A percentile compares a stretch with the other conserved stretches of the same genome.
Conservation (phyloP, 139 green algal genomes). For the Ettlia oleoabundans region DNA sequence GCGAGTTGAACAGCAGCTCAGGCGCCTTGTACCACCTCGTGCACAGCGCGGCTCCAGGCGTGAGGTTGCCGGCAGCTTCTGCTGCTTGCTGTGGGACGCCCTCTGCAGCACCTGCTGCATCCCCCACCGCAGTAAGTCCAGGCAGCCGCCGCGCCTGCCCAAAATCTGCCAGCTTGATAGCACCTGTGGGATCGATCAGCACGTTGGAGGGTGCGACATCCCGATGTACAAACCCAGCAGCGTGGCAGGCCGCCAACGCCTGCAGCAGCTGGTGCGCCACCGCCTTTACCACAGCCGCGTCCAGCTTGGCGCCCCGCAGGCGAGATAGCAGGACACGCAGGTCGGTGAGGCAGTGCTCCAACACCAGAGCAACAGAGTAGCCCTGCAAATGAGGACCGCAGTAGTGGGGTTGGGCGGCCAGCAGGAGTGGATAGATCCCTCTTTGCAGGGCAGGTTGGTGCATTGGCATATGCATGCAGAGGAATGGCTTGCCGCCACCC, state of each 20-base stretch:
- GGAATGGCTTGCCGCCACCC: too few species aligned
- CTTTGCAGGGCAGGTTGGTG: too few species aligned
- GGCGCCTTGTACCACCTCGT: constrained; percentile 94
- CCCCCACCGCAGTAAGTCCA: background rate
- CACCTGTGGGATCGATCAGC: constrained; percentile 71
- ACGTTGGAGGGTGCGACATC: constrained; percentile 96
- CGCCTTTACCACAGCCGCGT: constrained; percentile 1
- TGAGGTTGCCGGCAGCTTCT: constrained; percentile 68
- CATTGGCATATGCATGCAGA: too few species aligned
- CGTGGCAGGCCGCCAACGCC: constrained; percentile 36
- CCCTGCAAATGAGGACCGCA: background rate
- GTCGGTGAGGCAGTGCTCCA: constrained; percentile 38
- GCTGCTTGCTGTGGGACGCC: constrained; percentile 53
- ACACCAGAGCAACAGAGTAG: constrained; percentile 27
- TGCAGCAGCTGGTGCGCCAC: constrained; percentile 31
- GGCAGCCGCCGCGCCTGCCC: constrained; percentile 83
- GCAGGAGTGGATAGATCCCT: too few species aligned
- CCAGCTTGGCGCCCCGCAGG: background rate
- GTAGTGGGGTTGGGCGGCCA: background rate
- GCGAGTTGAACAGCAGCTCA: constrained; percentile 90
- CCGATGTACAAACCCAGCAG: constrained; percentile 62
- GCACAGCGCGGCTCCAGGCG: constrained; percentile 85
- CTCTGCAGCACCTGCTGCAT: background rate
- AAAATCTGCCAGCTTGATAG: constrained; percentile 95
- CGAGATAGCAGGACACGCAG: constrained; percentile 23